These are phyloP conservation scores for Senecio squalidus DNA, from an alignment of 140 eudicot species.

Conservation along the genomic window DNA sequence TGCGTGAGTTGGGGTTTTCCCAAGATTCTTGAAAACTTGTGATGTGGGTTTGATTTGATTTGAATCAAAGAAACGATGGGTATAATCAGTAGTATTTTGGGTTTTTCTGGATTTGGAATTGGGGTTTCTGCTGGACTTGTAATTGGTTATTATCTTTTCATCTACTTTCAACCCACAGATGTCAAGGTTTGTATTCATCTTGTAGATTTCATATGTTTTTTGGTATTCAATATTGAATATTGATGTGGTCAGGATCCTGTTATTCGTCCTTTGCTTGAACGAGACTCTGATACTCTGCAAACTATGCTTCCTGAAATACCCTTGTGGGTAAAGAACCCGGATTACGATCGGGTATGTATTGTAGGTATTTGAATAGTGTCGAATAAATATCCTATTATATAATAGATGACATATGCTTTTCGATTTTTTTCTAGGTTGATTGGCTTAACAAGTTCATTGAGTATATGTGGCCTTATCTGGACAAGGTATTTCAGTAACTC, in stretches of 20 bases:
- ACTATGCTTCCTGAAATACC: constrained; percentile 90
- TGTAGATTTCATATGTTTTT: background rate
- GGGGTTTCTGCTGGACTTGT: constrained; percentile 82
- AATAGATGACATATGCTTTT: background rate
- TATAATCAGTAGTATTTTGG: constrained; percentile 55
- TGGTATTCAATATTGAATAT: background rate
- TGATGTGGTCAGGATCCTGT: constrained; percentile 64
- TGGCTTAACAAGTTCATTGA: constrained; percentile 93
- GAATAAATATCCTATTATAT: background rate
- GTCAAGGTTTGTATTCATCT: constrained; percentile 71
- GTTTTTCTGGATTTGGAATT: constrained; percentile 86
- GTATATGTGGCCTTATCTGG: constrained; percentile 95
- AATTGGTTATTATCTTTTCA: constrained; percentile 73
- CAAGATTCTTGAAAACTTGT: background rate
- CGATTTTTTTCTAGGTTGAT: constrained; percentile 50
- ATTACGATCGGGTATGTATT: constrained; percentile 84
- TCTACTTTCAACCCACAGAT: constrained; percentile 79
- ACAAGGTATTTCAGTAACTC: constrained; percentile 52
- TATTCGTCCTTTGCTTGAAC: constrained; percentile 81
- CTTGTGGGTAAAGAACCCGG: constrained; percentile 89
- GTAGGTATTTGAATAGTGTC: background rate
- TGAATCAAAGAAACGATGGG: constrained; percentile 49
- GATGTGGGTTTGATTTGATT: constrained; percentile 17
- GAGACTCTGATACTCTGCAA: constrained; percentile 70
- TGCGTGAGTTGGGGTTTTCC: constrained; percentile 30